Base-by-base conservation (phyloP, 768 basidiomycete genomes). In the Chalciporus pseudorubinellus region DNA sequence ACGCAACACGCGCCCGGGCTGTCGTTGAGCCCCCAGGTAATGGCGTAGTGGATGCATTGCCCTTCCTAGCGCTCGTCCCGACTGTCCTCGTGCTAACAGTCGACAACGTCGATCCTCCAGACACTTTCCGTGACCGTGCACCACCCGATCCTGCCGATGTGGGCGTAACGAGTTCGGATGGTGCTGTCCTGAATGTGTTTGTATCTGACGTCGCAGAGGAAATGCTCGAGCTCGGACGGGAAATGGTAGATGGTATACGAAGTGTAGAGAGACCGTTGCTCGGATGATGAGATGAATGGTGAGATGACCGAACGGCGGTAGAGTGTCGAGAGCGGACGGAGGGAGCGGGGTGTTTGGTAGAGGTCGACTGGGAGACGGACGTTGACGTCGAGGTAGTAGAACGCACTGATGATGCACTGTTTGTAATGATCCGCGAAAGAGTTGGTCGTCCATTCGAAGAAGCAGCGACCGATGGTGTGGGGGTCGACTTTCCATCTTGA, bases 161-260 rank as follows among this genome's bases (percentile, higher is more conserved):
- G 8, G 69, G 67, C 3, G 69, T 68, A 20, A 53, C 19, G 7
- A 64, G 49, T 22, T 68, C 69, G 22, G 66, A 68, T 6, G 22
- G 56, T 24, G 69, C 67, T 1, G 69, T 69, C 20, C 62, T 65
- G 55, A 70, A 69, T 0, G 69, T 70, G 7, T 53, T 50, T 1
- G 57, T 48, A 2, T 68, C 69, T 2, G 67, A 71, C 8, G 44
- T 61, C 12, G 70, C 66, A 0, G 66, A 68, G 11, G 69, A 67
- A 14, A 68, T 44, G n/a, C 44, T 58, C 4, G 70, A 65, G 18
- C 19, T 55, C 6, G 68, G 70, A 19, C 68, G 68, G 2, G 56
- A 49, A 5, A 26, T 21, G 4, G 62, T 19, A 3, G 70, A 51
- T n/a, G 67, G 69, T 40, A 71, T 69, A 1, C 67, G 67, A 5